Base-by-base conservation (phyloP, 805 yeast species). In the Kluyveromyces dobzhanskii region DNA sequence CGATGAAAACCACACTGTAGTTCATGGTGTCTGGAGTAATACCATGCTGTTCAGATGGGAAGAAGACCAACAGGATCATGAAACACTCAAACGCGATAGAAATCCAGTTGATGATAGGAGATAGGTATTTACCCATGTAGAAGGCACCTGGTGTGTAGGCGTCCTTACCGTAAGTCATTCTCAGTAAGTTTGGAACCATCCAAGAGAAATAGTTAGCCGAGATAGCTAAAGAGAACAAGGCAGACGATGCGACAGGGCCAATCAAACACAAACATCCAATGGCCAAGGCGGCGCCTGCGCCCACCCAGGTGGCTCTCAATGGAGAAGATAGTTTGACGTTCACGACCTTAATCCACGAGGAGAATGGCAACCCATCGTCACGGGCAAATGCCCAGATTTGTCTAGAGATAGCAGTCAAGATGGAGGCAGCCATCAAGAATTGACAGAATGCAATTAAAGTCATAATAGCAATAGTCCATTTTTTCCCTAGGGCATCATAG, bases 341-440 rank as follows among this genome's bases (percentile, higher is more conserved):
- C 33, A 80, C 80, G 31, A 64, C 70, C 45, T 76, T 73, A 44
- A 79, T 67, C 51, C 61, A 62, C 30, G 64, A 54, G 16, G 77
- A 66, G 47, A 76, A 65, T 12, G 86, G 86, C 42, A 79, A 66
- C 14, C 85, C 85, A 44, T 76, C 78, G 57, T 80, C 87, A 61
- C 87, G 71, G 17, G 83, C 78, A 59, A 78, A 78, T 2, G 85
- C 83, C 76, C 81, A 80, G 38, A 76, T 67, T 59, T 78, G 85
- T 55, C 85, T 69, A 3, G 82, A 75, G 5, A 73, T 68, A 16
- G 84, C 83, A 25, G 76, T 66, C 33, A 76, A 56, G 40, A 73
- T 69, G 4, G 80, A 73, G 23, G 75, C 66, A 11, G 82, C 81
- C 84, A 78, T 79, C 39, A 78, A 60, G 59, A 72, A 76, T 57